A percentile compares a stretch with the other conserved stretches of the same genome.
These are phyloP conservation scores for Leishmania tarentolae DNA, from an alignment of 208 protist genomes.

Conservation along the genomic window DNA sequence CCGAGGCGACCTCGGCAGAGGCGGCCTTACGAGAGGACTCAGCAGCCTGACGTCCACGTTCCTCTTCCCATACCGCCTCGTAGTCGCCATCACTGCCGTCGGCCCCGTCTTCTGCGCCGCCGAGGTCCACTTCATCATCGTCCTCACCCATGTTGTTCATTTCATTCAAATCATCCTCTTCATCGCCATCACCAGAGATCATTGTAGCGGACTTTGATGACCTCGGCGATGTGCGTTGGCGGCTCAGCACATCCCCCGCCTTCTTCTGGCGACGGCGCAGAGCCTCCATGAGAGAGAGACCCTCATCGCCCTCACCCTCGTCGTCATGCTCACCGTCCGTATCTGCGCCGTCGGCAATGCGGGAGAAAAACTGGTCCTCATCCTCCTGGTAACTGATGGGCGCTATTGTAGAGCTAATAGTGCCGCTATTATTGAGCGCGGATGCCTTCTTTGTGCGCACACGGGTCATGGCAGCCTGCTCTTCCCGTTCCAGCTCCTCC, in stretches of 20 bases:
- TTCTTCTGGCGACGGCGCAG: constrained; percentile 65
- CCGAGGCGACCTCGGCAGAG: not conserved
- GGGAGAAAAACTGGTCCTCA: constrained; percentile 92
- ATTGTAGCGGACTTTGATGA: constrained; percentile 5
- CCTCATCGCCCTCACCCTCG: constrained; percentile 44
- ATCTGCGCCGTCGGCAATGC: constrained; percentile 44
- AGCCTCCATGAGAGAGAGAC: constrained; percentile 81
- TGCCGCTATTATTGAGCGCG: constrained; percentile 44
- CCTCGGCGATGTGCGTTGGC: constrained; percentile 29
- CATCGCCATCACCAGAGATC: constrained; percentile 22
- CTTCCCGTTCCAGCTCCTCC: constrained; percentile 83
- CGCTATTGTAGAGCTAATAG: constrained; percentile 43
- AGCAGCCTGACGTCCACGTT: constrained; percentile 47
- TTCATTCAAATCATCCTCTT: not conserved
- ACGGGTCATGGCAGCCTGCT: constrained; percentile 82
- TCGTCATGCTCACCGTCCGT: constrained; percentile 32
- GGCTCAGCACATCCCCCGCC: constrained; percentile 28
- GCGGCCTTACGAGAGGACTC: constrained; percentile 28
- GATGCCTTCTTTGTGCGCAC: constrained; percentile 80
- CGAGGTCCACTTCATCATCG: constrained; percentile 32
- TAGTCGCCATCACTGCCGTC: constrained; percentile 54
- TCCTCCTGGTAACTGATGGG: constrained; percentile 87
- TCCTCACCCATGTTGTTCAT: constrained; percentile 29
- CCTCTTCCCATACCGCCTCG: constrained; percentile 72
- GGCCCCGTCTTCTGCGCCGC: constrained; percentile 19